phyloP scores from a whole-genome alignment of 1,284 basidiomycete species.

The Tetrapyrgos nigripes region DNA sequence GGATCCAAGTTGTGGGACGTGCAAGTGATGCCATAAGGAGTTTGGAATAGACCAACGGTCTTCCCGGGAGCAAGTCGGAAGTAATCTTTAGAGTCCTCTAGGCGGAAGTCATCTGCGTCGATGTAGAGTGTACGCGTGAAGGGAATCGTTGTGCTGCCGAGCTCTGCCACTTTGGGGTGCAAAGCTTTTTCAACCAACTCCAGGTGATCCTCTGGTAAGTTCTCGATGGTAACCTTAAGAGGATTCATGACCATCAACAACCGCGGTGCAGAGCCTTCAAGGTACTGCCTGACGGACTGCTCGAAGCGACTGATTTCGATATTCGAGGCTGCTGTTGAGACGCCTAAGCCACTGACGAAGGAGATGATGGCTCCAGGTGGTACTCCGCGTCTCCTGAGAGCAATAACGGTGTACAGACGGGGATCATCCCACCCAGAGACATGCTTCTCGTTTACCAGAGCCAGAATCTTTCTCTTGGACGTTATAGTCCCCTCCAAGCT shows the following conservation, averaged over 20 bases:
- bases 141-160: conserved; percentile 85
- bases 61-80: conserved; percentile 98
- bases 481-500: conserved; percentile 96
- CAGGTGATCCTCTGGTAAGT: conserved; percentile 88
- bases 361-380: conserved; percentile 95
- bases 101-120: conserved; percentile 93
- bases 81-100: conserved; percentile 93
- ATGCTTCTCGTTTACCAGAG: conserved; percentile 85
- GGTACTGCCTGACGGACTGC: conserved; percentile 86
- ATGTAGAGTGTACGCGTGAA: conserved; percentile 95
- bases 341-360: conserved; percentile 93
- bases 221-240: conserved; percentile 91
- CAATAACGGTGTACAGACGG: conserved; percentile 97
- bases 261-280: conserved; percentile 89
- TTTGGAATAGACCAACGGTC: conserved; percentile 96
- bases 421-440: conserved; percentile 98
- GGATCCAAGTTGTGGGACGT: conserved; percentile 85
- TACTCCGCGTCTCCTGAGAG: conserved; percentile 91
- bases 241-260: conserved; percentile 94
- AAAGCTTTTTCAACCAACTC: conserved; percentile 90
- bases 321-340: conserved; percentile 86
- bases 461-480: conserved; percentile 96
- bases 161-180: conserved; percentile 92
- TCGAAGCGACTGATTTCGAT: conserved; percentile 94
- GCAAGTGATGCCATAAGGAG: conserved; percentile 95